Percentiles rank a stretch among this genome's conserved stretches.
These are phyloP conservation scores for Houttuynia cordata DNA, from an alignment of 164 flowering plant species.

Conservation along the genomic window DNA sequence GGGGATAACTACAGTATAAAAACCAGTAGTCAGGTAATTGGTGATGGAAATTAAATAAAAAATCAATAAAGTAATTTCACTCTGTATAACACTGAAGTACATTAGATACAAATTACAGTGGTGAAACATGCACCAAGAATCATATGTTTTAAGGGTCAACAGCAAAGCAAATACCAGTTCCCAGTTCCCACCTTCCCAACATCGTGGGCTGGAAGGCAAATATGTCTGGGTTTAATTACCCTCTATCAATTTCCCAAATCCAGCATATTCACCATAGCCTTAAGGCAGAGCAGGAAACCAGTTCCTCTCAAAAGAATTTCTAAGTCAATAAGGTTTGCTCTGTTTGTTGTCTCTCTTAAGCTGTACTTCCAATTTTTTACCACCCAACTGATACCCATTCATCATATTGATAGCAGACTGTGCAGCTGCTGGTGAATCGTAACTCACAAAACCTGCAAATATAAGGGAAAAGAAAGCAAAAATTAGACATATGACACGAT, in stretches of 20 bases:
- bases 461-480: neutral
- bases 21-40: slow-evolving; percentile 2
- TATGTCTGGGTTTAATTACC: slow-evolving; percentile 12
- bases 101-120: slow-evolving; percentile 41
- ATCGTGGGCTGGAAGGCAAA: slow-evolving; percentile 23
- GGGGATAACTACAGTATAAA: no score
- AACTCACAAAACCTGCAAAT: slow-evolving; percentile 91
- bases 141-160: slow-evolving; percentile 31
- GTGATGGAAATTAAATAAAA: slow-evolving; percentile 13
- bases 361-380: slow-evolving; percentile 97
- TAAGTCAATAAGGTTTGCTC: slow-evolving; percentile 50
- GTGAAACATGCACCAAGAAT: slow-evolving; percentile 37
- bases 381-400: slow-evolving; percentile 87
- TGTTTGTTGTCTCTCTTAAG: slow-evolving; percentile 96
- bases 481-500: neutral
- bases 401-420: slow-evolving; percentile 75
- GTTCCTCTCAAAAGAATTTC: slow-evolving; percentile 18
- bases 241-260: slow-evolving; percentile 16
- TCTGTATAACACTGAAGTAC: slow-evolving; percentile 53
- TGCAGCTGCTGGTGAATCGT: slow-evolving; percentile 78
- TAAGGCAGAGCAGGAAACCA: slow-evolving; percentile 13
- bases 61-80: slow-evolving; percentile 56
- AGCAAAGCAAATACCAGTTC: slow-evolving; percentile 21
- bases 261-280: neutral
- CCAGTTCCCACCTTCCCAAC: slow-evolving; percentile 16